Conservation (phyloP, 78 protist genomes). For the Chrysochromulina tobinii region DNA sequence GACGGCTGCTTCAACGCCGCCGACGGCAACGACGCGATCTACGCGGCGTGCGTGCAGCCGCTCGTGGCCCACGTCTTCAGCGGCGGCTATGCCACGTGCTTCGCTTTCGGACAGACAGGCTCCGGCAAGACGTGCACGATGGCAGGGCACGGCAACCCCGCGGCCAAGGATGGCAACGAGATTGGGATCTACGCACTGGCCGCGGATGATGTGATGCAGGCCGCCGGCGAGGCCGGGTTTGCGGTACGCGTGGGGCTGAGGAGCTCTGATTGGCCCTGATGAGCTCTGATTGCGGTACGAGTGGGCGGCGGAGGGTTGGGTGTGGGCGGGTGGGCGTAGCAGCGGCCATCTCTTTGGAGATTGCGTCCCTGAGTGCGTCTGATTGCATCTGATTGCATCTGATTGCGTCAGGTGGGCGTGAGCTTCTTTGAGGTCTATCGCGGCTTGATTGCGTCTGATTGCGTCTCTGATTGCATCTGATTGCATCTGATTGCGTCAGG, state of each 20-base stretch:
- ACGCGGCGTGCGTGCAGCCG: not conserved
- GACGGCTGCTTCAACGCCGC: not conserved
- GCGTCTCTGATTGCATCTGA: too few species aligned
- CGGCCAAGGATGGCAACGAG: not conserved
- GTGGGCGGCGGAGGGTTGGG: too few species aligned
- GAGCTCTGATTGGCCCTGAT: not conserved
- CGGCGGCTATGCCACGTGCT: not conserved
- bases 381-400: too few species aligned
- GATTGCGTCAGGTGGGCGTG: too few species aligned
- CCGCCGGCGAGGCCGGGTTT: not conserved
- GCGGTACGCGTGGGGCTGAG: not conserved
- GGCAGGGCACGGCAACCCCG: not conserved
- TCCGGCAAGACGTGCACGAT: constrained; percentile 49
- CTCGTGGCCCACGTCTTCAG: constrained; percentile 2
- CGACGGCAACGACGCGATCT: not conserved
- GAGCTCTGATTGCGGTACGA: not conserved
- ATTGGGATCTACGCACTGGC: constrained; percentile 11
- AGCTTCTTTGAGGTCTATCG: too few species aligned
- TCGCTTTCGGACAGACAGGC: constrained; percentile 47
- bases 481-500: too few species aligned
- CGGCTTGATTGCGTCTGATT: too few species aligned
- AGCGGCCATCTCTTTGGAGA: too few species aligned
- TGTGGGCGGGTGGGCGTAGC: too few species aligned
- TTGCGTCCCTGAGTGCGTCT: too few species aligned
- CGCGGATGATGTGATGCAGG: constrained; percentile 7